phyloP scores from a whole-genome alignment of 148 eudicot genomes.

The Dysphania ambrosioides region DNA sequence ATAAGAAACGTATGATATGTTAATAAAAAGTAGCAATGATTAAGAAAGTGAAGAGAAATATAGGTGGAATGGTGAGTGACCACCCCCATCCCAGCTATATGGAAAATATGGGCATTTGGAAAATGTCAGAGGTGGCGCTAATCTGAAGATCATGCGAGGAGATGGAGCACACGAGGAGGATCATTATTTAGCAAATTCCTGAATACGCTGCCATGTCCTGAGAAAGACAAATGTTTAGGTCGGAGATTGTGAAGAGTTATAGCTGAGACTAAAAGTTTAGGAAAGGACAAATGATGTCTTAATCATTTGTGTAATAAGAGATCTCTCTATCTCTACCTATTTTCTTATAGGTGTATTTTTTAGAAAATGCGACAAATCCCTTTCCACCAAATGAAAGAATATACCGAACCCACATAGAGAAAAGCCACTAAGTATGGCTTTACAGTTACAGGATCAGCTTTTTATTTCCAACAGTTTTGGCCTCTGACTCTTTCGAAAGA shows the following conservation, averaged over 20 bases:
- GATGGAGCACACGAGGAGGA: constrained; percentile 14
- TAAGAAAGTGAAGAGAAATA: constrained; percentile 4
- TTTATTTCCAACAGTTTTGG: constrained; percentile 9
- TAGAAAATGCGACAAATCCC: background rate
- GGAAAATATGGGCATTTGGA: constrained; percentile 15
- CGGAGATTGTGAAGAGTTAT: constrained; percentile 15
- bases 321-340: constrained; percentile 4
- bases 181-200: constrained; percentile 25
- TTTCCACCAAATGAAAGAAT: constrained; percentile 16
- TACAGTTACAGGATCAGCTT: constrained; percentile 24
- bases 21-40: no score
- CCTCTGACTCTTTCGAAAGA: background rate
- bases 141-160: background rate
- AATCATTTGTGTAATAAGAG: constrained; percentile 22
- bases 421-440: constrained; percentile 26
- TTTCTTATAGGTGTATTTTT: no score
- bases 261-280: background rate
- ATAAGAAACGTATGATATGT: no score
- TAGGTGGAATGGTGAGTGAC: constrained; percentile 7
- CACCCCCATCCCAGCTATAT: constrained; percentile 17
- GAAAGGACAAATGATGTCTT: constrained; percentile 23
- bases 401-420: constrained; percentile 13
- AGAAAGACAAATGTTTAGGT: constrained; percentile 33
- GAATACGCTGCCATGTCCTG: constrained; percentile 11
- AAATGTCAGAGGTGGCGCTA: constrained; percentile 2